These are phyloP conservation scores for Neltuma alba DNA, from an alignment of 306 rosid genomes.

Conservation along the genomic window DNA sequence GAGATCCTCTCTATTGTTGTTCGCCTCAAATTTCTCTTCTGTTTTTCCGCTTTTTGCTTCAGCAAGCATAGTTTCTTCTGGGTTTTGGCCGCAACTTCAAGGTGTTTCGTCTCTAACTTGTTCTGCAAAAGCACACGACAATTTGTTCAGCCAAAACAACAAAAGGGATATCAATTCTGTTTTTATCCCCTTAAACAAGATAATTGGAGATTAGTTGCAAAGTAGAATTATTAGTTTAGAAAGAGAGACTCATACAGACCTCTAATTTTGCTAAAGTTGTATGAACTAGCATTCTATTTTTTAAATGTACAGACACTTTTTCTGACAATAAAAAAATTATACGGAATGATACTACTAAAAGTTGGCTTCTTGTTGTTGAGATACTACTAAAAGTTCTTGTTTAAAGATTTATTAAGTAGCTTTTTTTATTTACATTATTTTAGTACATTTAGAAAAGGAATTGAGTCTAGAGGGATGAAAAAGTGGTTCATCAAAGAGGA, in stretches of 20 bases:
- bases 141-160: not conserved
- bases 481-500: not conserved
- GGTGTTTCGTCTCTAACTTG: constrained; percentile 56
- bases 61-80: constrained; percentile 41
- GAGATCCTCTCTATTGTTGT: constrained; percentile 48
- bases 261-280: too few relatives aligned
- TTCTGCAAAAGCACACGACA: constrained; percentile 39
- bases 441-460: not conserved
- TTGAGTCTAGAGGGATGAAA: not conserved
- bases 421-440: not conserved
- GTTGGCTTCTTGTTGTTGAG: too few relatives aligned
- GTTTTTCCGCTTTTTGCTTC: constrained; percentile 62
- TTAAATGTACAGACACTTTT: too few relatives aligned
- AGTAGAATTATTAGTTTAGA: too few relatives aligned
- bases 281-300: too few relatives aligned
- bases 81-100: constrained; percentile 44
- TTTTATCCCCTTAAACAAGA: too few relatives aligned
- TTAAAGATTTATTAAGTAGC: not conserved
- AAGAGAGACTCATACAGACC: too few relatives aligned
- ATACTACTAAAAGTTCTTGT: not conserved
- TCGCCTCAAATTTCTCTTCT: constrained; percentile 45
- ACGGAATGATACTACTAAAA: not conserved
- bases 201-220: too few relatives aligned
- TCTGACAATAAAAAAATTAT: too few relatives aligned
- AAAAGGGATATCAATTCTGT: too few relatives aligned